These are phyloP conservation scores for Teratosphaeria zuluensis DNA, from an alignment of 2,329 filamentous ascomycete genomes.

Conservation along the genomic window DNA sequence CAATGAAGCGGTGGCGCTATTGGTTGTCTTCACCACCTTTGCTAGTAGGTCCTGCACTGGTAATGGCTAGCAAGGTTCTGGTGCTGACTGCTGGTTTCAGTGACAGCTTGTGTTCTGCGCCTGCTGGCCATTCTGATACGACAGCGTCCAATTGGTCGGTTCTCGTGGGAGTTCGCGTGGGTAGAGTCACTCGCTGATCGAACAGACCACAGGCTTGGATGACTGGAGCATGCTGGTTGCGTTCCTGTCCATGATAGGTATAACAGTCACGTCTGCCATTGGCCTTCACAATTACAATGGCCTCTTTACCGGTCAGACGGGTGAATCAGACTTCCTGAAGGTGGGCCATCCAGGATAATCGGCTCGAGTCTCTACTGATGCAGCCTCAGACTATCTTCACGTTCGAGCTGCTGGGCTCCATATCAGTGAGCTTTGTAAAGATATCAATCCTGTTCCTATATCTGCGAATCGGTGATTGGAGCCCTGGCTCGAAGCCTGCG, in stretches of 20 bases:
- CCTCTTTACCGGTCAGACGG: background rate
- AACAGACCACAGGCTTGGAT: background rate
- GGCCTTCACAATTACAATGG: background rate
- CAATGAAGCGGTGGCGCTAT: background rate
- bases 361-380: background rate
- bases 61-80: background rate
- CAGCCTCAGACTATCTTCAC: background rate
- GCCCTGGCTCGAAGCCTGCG: background rate
- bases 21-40: background rate
- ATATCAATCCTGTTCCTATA: background rate
- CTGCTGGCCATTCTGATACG: background rate
- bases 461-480: background rate
- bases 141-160: background rate
- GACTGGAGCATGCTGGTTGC: background rate
- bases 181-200: background rate
- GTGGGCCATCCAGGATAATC: background rate
- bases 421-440: background rate
- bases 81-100: background rate
- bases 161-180: background rate
- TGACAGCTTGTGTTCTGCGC: background rate
- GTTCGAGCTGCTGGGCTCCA: background rate
- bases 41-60: background rate
- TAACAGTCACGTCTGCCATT: background rate
- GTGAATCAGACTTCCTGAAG: background rate
- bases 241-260: background rate